Base-by-base conservation (phyloP, 352 stramenopile species). In the Phytophthora tubulina region DNA sequence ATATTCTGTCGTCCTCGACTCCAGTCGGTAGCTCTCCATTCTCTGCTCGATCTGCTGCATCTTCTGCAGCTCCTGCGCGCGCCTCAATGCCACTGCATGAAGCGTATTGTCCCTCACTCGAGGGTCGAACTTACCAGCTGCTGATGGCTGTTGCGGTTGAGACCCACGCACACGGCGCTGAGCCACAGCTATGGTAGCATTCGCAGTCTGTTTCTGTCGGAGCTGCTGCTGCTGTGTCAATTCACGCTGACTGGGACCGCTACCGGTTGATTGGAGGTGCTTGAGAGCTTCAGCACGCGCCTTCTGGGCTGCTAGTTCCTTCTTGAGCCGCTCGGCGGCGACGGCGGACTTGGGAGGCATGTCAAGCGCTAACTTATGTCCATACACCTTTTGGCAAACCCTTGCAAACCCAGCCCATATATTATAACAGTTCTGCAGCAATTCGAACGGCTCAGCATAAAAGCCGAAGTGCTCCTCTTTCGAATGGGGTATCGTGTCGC, bases 101-200 rank as follows among this genome's bases (percentile, higher is more conserved):
- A 96, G 74, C 38, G 88, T 96, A 63, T 96, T 96, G 70, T 96
- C 88, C 17, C 85, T 80, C 35, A 88, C 63, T 38, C 78, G 74
- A 64, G 82, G 75, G 35, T 88, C 79, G 46, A 74, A 74, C 14
- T 65, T 75, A 30, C 75, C 62, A 1, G 66, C 62, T 3, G 71
- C 55, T 32, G 61, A 61, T 3, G 57, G 57, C 27, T 52, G 69
- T 41, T 49, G 67, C 35, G 71, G 68, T 21, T 71, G 41, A 9
- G 58, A 31, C 14, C 75, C 67, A 21, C 72, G 14, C 41, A 88
- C 73, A 32, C 77, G 69, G 38, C 79, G 71, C 62, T 89, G 79
- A 6, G 84, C 74, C 17, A 80, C 61, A 32, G 69, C 42, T 0
- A 82, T 85, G 32, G 75, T 87, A 35, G 65, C 66, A 62, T 91